Base-by-base conservation (phyloP, 192 early-diverging fungal species). In the Coemansia reversa region DNA sequence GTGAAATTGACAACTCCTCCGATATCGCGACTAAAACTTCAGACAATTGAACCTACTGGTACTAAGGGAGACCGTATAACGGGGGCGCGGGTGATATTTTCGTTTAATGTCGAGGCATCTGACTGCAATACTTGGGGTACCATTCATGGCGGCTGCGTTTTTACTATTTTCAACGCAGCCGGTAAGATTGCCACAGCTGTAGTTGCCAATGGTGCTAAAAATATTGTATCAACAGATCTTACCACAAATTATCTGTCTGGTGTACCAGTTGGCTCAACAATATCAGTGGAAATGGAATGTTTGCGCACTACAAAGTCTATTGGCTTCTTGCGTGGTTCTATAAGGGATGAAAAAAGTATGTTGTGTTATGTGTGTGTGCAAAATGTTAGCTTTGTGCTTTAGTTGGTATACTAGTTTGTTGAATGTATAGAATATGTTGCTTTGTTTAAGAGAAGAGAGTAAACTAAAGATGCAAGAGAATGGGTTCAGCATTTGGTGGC, bases 101-200 rank as follows among this genome's bases (percentile, higher is more conserved):
- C 56, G 19, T 66, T 67, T n/a, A 71, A 32, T 5, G 68, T 74
- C 1, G 77, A 67, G 16, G 57, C 64, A 0, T 56, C 67, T 0
- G 77, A 80, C 68, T 80, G 77, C 62, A 80, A 80, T 50, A 61
- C 77, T 5, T 80, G 77, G 77, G 66, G 72, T 47, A 74, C 77
- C 18, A 70, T 80, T 51, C 77, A 80, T 30, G 77, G 77, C 58
- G 77, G 77, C 49, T 80, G 77, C 48, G 77, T 80, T 12, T 74
- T 74, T 51, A 71, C 77, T 0, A 20, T 80, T 0, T 80, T 57
- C 62, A 80, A 80, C 28, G 72, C 62, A 11, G 77, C 71, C 20
- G 77, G 77, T 57, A 80, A 80, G 47, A 80, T 80, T 20, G 72
- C 77, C 49, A 69, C 72, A 2, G 71, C 77, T 0, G 71, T 71